These are phyloP conservation scores for Linnemannia hyalina DNA, from an alignment of 192 early-diverging fungal genomes.

Conservation along the genomic window DNA sequence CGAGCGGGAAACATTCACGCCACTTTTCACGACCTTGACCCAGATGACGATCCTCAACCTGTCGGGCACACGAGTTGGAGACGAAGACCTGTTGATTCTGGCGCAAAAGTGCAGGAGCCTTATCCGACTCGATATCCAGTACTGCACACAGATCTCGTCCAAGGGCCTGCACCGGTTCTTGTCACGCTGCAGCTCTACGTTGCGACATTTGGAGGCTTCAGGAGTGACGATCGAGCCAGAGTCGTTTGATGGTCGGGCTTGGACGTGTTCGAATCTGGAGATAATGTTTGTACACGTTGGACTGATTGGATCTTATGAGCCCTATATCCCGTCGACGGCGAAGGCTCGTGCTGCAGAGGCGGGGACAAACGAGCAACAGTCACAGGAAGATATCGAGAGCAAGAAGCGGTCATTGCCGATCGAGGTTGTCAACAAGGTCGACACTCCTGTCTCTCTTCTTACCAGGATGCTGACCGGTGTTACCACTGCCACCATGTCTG, in stretches of 20 bases:
- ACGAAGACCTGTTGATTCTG: conserved; percentile 19
- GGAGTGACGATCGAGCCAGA: conserved; percentile 44
- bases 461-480: background rate
- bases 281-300: conserved; percentile 48
- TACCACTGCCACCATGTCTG: background rate
- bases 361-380: background rate
- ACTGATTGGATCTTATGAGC: conserved; percentile 18
- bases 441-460: background rate
- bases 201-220: conserved; percentile 36
- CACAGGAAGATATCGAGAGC: background rate
- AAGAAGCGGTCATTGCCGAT: background rate
- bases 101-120: conserved; percentile 33
- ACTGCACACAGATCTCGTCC: conserved; percentile 46
- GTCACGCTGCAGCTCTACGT: conserved; percentile 13
- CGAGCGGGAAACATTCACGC: conserved; percentile 15
- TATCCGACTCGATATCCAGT: conserved; percentile 36
- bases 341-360: background rate
- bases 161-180: conserved; percentile 38
- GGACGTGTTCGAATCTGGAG: conserved; percentile 43
- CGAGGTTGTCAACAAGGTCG: background rate
- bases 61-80: conserved; percentile 31
- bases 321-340: background rate
- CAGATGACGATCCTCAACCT: conserved; percentile 38
- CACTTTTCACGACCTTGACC: conserved; percentile 22
- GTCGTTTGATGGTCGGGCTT: conserved; percentile 27